A percentile compares a stretch with the other conserved stretches of the same genome.
Conservation (phyloP, 2,329 filamentous ascomycete species). For the Dactylellina drechsleri region DNA sequence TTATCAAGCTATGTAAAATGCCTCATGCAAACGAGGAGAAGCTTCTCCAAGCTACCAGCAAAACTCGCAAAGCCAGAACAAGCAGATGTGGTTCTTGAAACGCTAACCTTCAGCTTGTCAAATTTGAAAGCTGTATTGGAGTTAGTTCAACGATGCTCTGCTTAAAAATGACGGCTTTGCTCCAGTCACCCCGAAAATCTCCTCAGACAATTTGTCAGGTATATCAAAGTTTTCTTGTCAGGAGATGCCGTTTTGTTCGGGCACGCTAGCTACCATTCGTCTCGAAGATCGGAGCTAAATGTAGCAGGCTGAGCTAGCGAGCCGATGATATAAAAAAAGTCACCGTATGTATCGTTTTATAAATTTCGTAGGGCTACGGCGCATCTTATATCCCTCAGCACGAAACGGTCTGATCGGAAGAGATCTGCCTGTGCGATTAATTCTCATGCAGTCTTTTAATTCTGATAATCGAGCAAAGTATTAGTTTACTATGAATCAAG, state of each 20-base stretch:
- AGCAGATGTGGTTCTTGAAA: background rate
- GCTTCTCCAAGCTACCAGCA: constrained; percentile 16
- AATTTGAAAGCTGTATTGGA: background rate
- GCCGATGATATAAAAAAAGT: constrained; percentile 20
- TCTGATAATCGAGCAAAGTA: background rate
- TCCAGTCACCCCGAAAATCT: background rate
- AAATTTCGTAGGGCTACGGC: constrained; percentile 8
- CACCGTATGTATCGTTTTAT: constrained; percentile 15
- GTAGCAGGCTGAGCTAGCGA: background rate
- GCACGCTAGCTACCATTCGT: background rate
- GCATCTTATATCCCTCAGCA: constrained; percentile 15
- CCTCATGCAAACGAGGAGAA: constrained; percentile 12
- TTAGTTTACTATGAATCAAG: background rate
- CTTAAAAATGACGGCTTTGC: background rate
- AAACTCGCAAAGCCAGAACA: background rate
- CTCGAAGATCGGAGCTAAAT: constrained; percentile 16
- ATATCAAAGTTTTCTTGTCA: constrained; percentile 4
- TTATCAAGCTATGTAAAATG: constrained; percentile 8
- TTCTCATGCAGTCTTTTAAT: background rate
- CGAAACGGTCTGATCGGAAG: background rate
- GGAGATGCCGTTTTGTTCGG: background rate
- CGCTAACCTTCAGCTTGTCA: background rate
- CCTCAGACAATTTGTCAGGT: constrained; percentile 8
- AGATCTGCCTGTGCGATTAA: background rate
- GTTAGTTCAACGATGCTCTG: background rate